phyloP scores from a whole-genome alignment of 164 flowering plant species.

The Vitis amurensis region DNA sequence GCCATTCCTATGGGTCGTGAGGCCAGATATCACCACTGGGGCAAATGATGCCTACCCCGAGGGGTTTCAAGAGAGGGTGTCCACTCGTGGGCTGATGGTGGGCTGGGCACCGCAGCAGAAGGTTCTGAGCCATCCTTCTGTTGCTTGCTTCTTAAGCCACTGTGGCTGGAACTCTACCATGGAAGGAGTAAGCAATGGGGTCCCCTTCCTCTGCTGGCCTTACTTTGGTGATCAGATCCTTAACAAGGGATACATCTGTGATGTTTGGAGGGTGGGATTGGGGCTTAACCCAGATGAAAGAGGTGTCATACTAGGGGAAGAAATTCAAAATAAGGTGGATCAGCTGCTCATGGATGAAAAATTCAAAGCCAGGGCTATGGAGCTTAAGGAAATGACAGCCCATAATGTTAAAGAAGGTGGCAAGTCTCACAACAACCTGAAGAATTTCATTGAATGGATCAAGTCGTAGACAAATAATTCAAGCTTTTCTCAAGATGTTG shows the following conservation, averaged over 20 bases:
- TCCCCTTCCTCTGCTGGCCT: slow-evolving; percentile 66
- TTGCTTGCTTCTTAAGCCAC: slow-evolving; percentile 60
- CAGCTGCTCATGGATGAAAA: slow-evolving; percentile 23
- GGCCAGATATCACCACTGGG: slow-evolving; percentile 27
- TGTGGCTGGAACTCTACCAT: slow-evolving; percentile 71
- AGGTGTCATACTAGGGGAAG: slow-evolving; percentile 28
- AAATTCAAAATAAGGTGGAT: slow-evolving; percentile 32
- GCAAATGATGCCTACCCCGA: slow-evolving; percentile 23
- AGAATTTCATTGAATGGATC: slow-evolving; percentile 23
- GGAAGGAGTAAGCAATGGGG: slow-evolving; percentile 49
- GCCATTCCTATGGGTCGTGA: slow-evolving; percentile 59
- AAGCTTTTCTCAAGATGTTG: too few relatives aligned
- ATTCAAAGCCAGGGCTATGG: slow-evolving; percentile 25
- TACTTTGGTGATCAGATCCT: slow-evolving; percentile 51
- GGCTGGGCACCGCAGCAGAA: slow-evolving; percentile 59
- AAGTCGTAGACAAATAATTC: slow-evolving; percentile 1
- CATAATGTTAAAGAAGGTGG: slow-evolving; percentile 29
- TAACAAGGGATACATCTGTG: slow-evolving; percentile 41
- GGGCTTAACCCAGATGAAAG: slow-evolving; percentile 18
- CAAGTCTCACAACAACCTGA: slow-evolving; percentile 18
- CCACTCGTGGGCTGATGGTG: slow-evolving; percentile 33
- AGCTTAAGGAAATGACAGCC: slow-evolving; percentile 27
- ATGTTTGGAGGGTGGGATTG: slow-evolving; percentile 50
- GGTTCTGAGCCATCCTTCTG: slow-evolving; percentile 45
- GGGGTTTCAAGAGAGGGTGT: slow-evolving; percentile 34